Evolutionary conservation across 345 rosid species (phyloP), one percentile per base, ranked within the genome.

Genomic region (Litchi chinensis): DNA sequence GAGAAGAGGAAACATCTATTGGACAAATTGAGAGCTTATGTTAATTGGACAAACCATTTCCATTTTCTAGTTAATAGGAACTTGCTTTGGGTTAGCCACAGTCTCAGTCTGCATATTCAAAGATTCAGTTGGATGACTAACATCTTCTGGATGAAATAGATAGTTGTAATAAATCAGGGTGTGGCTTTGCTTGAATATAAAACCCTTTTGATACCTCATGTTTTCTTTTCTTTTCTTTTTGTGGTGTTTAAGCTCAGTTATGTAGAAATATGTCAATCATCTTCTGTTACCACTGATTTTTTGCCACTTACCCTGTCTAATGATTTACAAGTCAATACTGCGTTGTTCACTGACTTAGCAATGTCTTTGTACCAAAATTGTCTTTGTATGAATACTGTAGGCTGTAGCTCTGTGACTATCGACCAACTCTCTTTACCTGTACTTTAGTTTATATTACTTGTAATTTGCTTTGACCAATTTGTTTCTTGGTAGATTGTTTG

Each of bases 401-500:
- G 68, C 59, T 50, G 15, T 76, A 28, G 24, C 86, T 62, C 46
- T 40, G 43, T 60, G 39, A 66, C 24, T 50, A 39, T 28, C 21
- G 16, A 21, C 59, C n/a, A 16, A 9, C 59, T 60, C n/a, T 9
- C 60, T 65, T 59, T 74, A 32, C 48, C 28, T 60, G 21, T 15
- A 15, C 21, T 19, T 2, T 16, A 46, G 60, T 39, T 71, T 59
- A 24, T 74, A 32, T 65, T 26, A 19, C 75, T 66, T 79, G 68
- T 76, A 32, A 63, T 84, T 67, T 65, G 16, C 70, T 52, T 82
- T 79, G 75, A 81, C 76, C 79, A 13, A 66, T 57, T 83, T 78
- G 74, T 48, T 73, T 75, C 57, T 76, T 74, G 68, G 78, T 73
- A 72, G 76, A 65, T 77, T 50, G 52, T 77, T 65, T 81, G 73